Percentiles rank a stretch among this genome's conserved stretches.
Conservation (phyloP, 345 rosid genomes). For the Eucalyptus globulus region DNA sequence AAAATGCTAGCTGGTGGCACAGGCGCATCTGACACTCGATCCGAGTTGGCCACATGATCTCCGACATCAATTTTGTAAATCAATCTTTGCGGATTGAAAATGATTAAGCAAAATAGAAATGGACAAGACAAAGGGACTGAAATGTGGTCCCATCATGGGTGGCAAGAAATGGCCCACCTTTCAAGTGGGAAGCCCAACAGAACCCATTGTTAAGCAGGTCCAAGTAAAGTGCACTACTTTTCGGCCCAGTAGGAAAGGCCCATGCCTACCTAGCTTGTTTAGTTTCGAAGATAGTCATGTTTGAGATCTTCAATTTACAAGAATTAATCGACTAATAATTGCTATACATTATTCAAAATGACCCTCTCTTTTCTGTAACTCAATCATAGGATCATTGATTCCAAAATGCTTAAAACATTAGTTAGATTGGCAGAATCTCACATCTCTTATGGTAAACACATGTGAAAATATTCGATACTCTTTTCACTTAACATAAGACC, state of each 20-base stretch:
- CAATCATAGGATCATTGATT: neutral
- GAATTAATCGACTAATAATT: neutral
- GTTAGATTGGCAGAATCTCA: neutral
- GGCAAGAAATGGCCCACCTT: neutral
- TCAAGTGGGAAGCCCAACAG: neutral
- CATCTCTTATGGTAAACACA: neutral
- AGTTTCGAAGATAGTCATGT: neutral
- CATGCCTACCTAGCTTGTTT: neutral
- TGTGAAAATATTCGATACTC: neutral
- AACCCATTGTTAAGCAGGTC: neutral
- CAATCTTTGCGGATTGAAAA: neutral
- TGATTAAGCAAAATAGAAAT: neutral
- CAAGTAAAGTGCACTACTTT: neutral
- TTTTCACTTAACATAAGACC: neutral
- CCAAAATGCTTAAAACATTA: neutral
- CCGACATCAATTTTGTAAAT: neutral
- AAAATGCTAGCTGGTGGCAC: neutral
- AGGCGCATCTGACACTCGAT: neutral
- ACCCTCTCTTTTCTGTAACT: neutral
- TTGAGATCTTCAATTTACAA: neutral
- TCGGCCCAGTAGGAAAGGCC: neutral
- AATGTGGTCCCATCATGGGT: neutral
- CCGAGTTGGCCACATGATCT: neutral
- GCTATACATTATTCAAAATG: neutral
- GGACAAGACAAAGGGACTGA: neutral